Evolutionary conservation across 1,284 basidiomycete species (phyloP), one percentile per base, ranked within the genome.

Genomic region (Uromyces viciae-fabae): DNA sequence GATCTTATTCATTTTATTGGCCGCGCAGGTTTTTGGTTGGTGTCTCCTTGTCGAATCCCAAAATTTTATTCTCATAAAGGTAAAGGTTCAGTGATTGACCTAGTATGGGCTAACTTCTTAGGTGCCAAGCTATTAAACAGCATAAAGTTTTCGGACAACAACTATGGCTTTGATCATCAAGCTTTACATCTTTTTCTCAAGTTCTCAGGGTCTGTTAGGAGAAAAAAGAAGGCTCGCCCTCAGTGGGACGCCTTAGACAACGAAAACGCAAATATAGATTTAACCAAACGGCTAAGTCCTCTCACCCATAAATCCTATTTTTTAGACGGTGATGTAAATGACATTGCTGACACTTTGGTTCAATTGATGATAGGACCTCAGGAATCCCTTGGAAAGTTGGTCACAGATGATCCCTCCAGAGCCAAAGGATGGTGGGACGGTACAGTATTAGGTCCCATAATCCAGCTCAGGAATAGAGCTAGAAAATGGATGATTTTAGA

Each of bases 391-490:
- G n/a, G n/a, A n/a, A n/a, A n/a, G n/a, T n/a, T n/a, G n/a, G 5
- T 36, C 46, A 43, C 1, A 42, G n/a, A 40, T 25, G 25, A 60
- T 31, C 14, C 11, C 56, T 11, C 25, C 22, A 60, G 40, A 69
- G 19, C 66, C 22, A 69, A 69, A 28, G 19, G 17, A 1, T 69
- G 66, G 66, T 72, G 69, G 69, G 36, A 43, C 36, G 54, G 54
- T 7, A 9, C 43, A 40, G 36, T 25, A 19, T 46, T 72, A 3
- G 33, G 46, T 8, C 46, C 43, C 17, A 49, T 72, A 1, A 38
- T 72, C 31, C 15, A 52, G 3, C 28, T 28, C 5, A 33, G 46
- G n/a, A 72, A 72, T 15, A 11, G 22, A n/a, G 69, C 69, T 19
- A 49, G 46, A 31, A 14, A 38, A 28, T 52, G 43, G 69, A 25